phyloP scores from a whole-genome alignment of 1,284 basidiomycete species.

The Malassezia brasiliensis region DNA sequence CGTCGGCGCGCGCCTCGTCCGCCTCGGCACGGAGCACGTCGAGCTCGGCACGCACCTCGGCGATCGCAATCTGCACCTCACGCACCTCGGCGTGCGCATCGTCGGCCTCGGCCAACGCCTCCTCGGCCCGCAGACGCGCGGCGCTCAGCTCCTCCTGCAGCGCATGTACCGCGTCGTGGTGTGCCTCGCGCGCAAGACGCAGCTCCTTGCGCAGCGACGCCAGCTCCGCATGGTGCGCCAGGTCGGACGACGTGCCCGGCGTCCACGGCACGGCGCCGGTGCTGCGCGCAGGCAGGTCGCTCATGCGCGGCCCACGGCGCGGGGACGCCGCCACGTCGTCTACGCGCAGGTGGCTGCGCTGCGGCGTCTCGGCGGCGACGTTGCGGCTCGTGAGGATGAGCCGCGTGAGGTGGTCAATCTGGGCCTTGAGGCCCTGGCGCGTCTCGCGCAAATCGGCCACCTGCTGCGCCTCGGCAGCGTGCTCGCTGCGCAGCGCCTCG shows the following conservation, averaged over 20 bases:
- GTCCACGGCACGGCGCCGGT: neutral
- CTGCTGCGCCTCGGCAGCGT: constrained; percentile 24
- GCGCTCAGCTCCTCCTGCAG: constrained; percentile 15
- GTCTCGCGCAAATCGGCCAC: constrained; percentile 33
- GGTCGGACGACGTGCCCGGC: constrained; percentile 16
- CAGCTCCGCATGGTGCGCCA: constrained; percentile 34
- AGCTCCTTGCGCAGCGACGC: constrained; percentile 26
- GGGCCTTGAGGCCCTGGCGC: constrained; percentile 26
- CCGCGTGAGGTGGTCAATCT: constrained; percentile 41
- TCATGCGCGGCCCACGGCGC: constrained; percentile 33
- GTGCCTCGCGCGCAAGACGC: constrained; percentile 6
- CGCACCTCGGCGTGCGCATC: constrained; percentile 13
- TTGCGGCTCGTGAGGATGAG: constrained; percentile 39
- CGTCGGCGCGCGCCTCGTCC: constrained; percentile 22
- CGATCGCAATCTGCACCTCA: constrained; percentile 12
- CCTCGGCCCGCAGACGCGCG: neutral
- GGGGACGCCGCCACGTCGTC: constrained; percentile 21
- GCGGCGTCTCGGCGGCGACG: constrained; percentile 21
- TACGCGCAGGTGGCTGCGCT: neutral
- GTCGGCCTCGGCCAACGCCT: constrained; percentile 7
- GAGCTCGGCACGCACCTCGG: constrained; percentile 16
- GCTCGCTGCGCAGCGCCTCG: constrained; percentile 25
- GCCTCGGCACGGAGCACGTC: constrained; percentile 18
- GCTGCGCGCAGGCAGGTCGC: constrained; percentile 21
- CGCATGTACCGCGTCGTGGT: constrained; percentile 7